Conservation (phyloP, 2,329 filamentous ascomycete genomes). For the Scedosporium minutisporum region DNA sequence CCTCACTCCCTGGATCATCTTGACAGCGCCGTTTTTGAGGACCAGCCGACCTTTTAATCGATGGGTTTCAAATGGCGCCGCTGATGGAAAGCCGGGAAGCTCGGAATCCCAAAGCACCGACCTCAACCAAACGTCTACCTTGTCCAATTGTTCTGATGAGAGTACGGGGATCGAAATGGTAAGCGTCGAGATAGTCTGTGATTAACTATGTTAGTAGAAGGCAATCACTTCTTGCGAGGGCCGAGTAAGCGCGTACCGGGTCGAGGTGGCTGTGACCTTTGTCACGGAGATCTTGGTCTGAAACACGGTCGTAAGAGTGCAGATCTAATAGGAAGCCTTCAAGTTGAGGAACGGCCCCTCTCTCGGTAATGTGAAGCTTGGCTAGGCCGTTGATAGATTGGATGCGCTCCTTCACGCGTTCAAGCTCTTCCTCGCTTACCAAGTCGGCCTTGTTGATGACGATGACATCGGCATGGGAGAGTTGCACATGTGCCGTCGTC, state of each 20-base stretch:
- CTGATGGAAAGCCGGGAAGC: slow-evolving; percentile 37
- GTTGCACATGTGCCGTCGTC: slow-evolving; percentile 90
- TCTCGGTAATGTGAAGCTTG: slow-evolving; percentile 70
- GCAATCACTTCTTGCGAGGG: not conserved
- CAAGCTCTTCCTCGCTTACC: slow-evolving; percentile 59
- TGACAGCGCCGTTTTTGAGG: slow-evolving; percentile 52
- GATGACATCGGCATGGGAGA: slow-evolving; percentile 92
- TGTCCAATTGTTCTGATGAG: slow-evolving; percentile 42
- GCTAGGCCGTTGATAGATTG: slow-evolving; percentile 83
- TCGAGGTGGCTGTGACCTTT: slow-evolving; percentile 90
- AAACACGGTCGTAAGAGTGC: slow-evolving; percentile 82
- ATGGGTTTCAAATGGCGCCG: slow-evolving; percentile 64
- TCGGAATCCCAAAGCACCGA: slow-evolving; percentile 73
- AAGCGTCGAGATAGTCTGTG: slow-evolving; percentile 72
- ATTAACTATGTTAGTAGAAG: slow-evolving; percentile 11
- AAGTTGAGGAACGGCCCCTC: slow-evolving; percentile 69
- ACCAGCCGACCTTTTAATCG: slow-evolving; percentile 73
- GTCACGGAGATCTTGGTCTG: slow-evolving; percentile 56
- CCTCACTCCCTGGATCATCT: slow-evolving; percentile 82
- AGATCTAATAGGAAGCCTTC: slow-evolving; percentile 83
- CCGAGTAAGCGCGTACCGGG: slow-evolving; percentile 44
- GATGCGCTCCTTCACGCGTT: slow-evolving; percentile 61
- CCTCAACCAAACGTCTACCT: slow-evolving; percentile 73
- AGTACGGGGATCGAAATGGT: slow-evolving; percentile 60
- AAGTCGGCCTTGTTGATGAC: slow-evolving; percentile 91